phyloP scores from a whole-genome alignment of 2,329 filamentous ascomycete genomes.

The Sporothrix brasiliensis region DNA sequence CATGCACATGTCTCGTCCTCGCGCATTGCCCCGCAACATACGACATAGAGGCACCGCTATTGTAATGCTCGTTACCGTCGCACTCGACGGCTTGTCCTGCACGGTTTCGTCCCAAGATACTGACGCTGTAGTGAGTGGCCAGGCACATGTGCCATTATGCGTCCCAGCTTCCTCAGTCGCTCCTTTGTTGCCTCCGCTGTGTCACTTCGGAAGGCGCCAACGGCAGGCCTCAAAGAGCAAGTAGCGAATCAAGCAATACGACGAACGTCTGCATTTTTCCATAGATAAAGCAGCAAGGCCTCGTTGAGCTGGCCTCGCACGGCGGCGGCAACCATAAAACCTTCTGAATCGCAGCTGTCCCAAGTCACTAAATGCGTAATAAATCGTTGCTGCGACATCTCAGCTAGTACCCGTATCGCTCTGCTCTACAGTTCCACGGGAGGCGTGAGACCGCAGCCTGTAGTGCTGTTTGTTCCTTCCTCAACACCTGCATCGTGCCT shows the following conservation, averaged over 20 bases:
- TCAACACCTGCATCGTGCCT: conserved; percentile 4
- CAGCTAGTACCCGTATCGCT: neutral
- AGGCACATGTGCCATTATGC: neutral
- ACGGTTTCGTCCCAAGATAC: conserved; percentile 3
- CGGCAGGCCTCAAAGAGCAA: neutral
- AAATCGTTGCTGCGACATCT: neutral
- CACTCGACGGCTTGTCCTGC: neutral
- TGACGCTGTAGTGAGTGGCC: neutral
- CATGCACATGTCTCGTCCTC: conserved; percentile 6
- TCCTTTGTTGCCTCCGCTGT: neutral
- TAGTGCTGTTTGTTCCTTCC: neutral
- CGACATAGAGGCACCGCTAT: neutral
- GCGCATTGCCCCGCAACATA: neutral
- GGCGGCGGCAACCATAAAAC: neutral
- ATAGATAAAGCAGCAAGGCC: neutral
- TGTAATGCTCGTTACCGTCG: neutral
- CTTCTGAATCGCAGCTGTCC: neutral
- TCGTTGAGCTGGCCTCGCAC: neutral
- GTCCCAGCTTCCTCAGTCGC: neutral
- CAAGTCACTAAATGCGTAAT: no score
- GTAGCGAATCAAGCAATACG: conserved; percentile 1
- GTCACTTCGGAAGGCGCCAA: neutral
- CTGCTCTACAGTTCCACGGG: neutral
- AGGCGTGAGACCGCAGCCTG: neutral
- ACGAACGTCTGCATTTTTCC: neutral